These are phyloP conservation scores for Gregarina niphandrodes DNA, from an alignment of 169 alveolate genomes.

Conservation along the genomic window DNA sequence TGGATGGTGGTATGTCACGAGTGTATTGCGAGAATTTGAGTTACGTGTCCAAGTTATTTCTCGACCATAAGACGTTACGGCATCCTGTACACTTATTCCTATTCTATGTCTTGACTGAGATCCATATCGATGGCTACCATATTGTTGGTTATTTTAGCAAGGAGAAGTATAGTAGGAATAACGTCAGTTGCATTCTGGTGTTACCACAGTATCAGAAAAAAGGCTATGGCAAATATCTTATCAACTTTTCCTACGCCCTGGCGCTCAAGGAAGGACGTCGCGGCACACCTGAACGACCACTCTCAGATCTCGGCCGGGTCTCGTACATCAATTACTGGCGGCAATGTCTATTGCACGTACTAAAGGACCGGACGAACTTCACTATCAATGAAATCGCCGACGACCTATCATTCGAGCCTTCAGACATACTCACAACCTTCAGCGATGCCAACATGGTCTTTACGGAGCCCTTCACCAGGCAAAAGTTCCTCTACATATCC, in stretches of 20 bases:
- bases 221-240: slow-evolving; percentile 62
- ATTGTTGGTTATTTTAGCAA: slow-evolving; percentile 64
- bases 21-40: slow-evolving; percentile 86
- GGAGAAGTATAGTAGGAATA: slow-evolving; percentile 49
- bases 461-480: slow-evolving; percentile 42
- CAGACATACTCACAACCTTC: slow-evolving; percentile 51
- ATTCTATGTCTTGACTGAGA: slow-evolving; percentile 77
- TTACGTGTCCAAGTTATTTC: slow-evolving; percentile 71
- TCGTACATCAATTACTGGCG: slow-evolving; percentile 85
- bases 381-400: slow-evolving; percentile 32
- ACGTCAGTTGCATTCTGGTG: slow-evolving; percentile 58
- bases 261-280: slow-evolving; percentile 61
- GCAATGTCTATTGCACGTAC: slow-evolving; percentile 40
- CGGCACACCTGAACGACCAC: slow-evolving; percentile 93
- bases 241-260: slow-evolving; percentile 61
- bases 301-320: slow-evolving; percentile 81
- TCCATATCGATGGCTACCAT: slow-evolving; percentile 46
- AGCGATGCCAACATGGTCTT: slow-evolving; percentile 52
- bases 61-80: slow-evolving; percentile 80
- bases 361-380: slow-evolving; percentile 18
- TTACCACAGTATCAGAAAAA: slow-evolving; percentile 64
- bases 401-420: slow-evolving; percentile 50
- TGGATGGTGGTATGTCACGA: slow-evolving; percentile 71
- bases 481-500: slow-evolving; percentile 39
- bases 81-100: slow-evolving; percentile 54